Conservation (phyloP, 371 early-diverging fungal species). For the Zychaea mexicana region DNA sequence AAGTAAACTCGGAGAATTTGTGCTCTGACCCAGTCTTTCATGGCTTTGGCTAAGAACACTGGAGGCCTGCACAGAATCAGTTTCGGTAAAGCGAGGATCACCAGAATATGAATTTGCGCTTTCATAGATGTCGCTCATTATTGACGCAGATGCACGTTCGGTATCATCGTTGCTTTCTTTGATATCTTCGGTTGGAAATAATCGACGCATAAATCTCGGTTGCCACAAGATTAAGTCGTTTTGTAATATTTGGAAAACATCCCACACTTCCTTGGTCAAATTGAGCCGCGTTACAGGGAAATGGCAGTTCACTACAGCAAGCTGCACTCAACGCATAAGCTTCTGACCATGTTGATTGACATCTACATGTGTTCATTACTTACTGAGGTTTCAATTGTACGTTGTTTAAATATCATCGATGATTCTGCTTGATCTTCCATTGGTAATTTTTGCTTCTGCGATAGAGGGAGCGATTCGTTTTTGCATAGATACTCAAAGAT, state of each 20-base stretch:
- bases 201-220: constrained; percentile 34
- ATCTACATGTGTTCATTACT: too few species aligned
- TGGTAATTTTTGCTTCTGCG: constrained; percentile 53
- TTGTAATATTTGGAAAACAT: constrained; percentile 67
- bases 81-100: background rate
- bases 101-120: background rate
- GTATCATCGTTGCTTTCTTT: background rate
- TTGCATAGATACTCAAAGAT: constrained; percentile 37
- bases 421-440: constrained; percentile 64
- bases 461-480: constrained; percentile 43
- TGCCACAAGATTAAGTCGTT: constrained; percentile 76
- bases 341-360: too few species aligned
- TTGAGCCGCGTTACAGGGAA: constrained; percentile 65
- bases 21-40: constrained; percentile 20
- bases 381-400: constrained; percentile 68
- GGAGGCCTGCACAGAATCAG: constrained; percentile 13
- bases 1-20: constrained; percentile 24
- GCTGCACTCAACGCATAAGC: too few species aligned
- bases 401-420: constrained; percentile 64
- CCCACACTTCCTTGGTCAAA: constrained; percentile 61
- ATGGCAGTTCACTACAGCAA: constrained; percentile 65
- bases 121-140: background rate
- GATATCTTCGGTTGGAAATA: background rate
- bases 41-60: constrained; percentile 39
- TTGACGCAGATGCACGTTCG: background rate